A percentile compares a stretch with the other conserved stretches of the same genome.
These are phyloP conservation scores for Polychaeton citri DNA, from an alignment of 2,329 filamentous ascomycete genomes.

Conservation along the genomic window DNA sequence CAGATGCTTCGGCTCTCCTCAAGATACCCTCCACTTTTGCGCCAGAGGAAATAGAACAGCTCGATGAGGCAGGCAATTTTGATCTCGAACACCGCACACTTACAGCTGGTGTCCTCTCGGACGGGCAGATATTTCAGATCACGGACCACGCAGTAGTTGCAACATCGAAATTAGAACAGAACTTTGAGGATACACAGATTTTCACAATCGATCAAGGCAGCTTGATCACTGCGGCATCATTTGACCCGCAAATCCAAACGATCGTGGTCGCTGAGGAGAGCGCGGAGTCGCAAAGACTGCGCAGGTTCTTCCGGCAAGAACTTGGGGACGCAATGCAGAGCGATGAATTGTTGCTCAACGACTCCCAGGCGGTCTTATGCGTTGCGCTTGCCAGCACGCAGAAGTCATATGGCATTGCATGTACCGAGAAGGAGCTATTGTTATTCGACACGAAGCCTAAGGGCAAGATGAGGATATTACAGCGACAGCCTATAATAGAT, in stretches of 20 bases:
- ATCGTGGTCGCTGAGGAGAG: slow-evolving; percentile 9
- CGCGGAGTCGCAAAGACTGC: slow-evolving; percentile 3
- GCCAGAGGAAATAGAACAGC: slow-evolving; percentile 8
- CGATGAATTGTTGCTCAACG: background rate
- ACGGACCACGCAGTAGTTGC: slow-evolving; percentile 12
- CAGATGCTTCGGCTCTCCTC: slow-evolving; percentile 13
- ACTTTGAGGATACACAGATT: slow-evolving; percentile 16
- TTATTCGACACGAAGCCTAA: background rate
- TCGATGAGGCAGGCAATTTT: slow-evolving; percentile 10
- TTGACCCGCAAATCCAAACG: slow-evolving; percentile 6
- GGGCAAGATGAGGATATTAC: background rate
- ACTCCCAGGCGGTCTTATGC: background rate
- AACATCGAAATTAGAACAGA: slow-evolving; percentile 8
- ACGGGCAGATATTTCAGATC: slow-evolving; percentile 16
- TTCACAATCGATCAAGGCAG: slow-evolving; percentile 4
- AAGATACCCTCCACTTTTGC: slow-evolving; percentile 7
- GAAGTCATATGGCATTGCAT: background rate
- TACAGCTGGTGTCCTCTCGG: slow-evolving; percentile 7
- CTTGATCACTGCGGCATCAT: slow-evolving; percentile 12
- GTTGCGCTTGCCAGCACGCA: background rate
- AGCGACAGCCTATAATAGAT: background rate
- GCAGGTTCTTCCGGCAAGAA: background rate
- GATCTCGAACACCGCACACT: slow-evolving; percentile 15
- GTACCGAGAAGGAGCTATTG: background rate
- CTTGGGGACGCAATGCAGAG: background rate